Base-by-base conservation (phyloP, 176 grass and related monocot genomes). In the Bothriochloa decipiens region DNA sequence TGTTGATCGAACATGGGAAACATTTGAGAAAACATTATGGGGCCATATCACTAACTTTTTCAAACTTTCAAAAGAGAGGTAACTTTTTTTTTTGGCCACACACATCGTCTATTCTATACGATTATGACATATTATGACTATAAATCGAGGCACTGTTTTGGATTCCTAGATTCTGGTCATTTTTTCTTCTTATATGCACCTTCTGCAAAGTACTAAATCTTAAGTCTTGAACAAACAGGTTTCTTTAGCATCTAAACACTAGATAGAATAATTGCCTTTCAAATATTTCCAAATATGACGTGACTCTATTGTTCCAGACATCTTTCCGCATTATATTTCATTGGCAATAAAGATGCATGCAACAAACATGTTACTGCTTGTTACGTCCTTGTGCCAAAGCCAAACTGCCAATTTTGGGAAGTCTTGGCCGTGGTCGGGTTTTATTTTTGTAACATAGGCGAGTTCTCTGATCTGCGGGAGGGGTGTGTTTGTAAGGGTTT, bases 11-110 rank as follows among this genome's bases (percentile, higher is more conserved):
- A 91, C 93, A 36, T 99, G 97, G 97, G 97, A 99, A 80, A 99
- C 91, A 84, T 99, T 96, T 92, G 97, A 99, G 82, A 99, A 91
- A 84, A 82, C 88, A 60, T 91, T 99, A 85, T 99, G 97, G 97
- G 82, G 61, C 63, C 91, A 99, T 49, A 76, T 96, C 76, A 61
- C 80, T 46, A 99, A 99, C 70, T 99, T 92, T 74, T 99, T 91
- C 84, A 92, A 57, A 75, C 97, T 94, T 68, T 91, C 97, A 65
- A 99, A 96, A 89, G 97, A 96, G 78, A 96, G 97, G 97, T 99
- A 88, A 20, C 29, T 62, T 72, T 77, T 62, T 72, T 77, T 69
- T 14, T 87, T 84, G 77, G 60, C 12, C 22, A 71, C 36, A 13
- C 33, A 66, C 11, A 84, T 82, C 79, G 18, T 47, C n/a, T 64